Evolutionary conservation across 2,329 filamentous ascomycete species (phyloP).

Genomic region (Epichloe sp.): DNA sequence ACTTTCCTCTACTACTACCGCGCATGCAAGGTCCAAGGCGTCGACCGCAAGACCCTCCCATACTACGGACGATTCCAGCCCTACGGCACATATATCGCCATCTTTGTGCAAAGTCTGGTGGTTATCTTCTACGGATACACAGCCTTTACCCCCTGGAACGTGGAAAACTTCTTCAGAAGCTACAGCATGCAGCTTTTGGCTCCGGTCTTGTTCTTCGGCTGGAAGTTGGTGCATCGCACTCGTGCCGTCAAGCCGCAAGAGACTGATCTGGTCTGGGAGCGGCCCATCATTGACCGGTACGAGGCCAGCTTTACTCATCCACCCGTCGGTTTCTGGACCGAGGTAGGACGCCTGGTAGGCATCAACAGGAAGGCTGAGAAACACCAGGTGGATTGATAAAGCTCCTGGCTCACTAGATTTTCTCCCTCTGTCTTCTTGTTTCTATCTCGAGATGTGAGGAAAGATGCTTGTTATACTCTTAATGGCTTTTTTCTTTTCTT

Average conservation of each 20-base stretch:
- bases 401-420: no score
- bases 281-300: conserved; percentile 45
- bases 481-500: background rate
- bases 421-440: background rate
- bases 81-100: conserved; percentile 37
- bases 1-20: conserved; percentile 35
- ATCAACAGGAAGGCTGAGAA: conserved; percentile 17
- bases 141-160: conserved; percentile 35
- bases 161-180: conserved; percentile 35
- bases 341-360: conserved; percentile 34
- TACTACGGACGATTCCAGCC: conserved; percentile 48
- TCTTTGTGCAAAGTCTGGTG: conserved; percentile 28
- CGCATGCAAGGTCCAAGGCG: conserved; percentile 38
- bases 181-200: conserved; percentile 45
- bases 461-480: background rate
- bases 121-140: conserved; percentile 43
- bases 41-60: conserved; percentile 39
- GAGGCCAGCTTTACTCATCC: conserved; percentile 36
- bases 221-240: conserved; percentile 52
- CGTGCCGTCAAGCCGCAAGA: conserved; percentile 38
- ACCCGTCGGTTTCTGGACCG: conserved; percentile 41
- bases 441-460: background rate
- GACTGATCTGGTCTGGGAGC: conserved; percentile 47
- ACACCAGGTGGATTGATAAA: conserved; percentile 5
- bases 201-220: conserved; percentile 40